Evolutionary conservation across 1,284 basidiomycete genomes (phyloP).

Genomic region (Cryptococcus sp.): DNA sequence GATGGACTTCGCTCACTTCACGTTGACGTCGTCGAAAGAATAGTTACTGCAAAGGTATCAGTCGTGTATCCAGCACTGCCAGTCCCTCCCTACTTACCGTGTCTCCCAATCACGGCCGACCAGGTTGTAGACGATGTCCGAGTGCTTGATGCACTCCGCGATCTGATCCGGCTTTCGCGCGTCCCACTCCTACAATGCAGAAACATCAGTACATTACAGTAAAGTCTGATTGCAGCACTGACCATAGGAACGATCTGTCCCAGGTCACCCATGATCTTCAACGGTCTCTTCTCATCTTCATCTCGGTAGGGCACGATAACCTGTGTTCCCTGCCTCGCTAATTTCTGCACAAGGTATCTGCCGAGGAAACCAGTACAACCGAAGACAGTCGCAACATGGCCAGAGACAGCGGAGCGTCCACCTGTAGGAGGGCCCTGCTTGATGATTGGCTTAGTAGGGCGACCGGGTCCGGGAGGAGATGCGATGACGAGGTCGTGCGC

Average conservation of each 20-base stretch:
- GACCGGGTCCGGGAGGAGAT: slow-evolving; percentile 25
- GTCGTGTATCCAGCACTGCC: not conserved
- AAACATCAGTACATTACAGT: too few species aligned
- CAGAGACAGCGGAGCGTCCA: slow-evolving; percentile 82
- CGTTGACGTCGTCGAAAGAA: slow-evolving; percentile 65
- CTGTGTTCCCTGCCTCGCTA: slow-evolving; percentile 92
- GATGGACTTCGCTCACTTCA: slow-evolving; percentile 31
- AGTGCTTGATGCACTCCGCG: slow-evolving; percentile 90
- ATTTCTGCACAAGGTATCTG: slow-evolving; percentile 88
- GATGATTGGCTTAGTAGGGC: slow-evolving; percentile 63
- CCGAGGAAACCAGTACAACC: slow-evolving; percentile 96
- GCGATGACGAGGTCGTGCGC: slow-evolving; percentile 48
- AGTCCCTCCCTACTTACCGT: slow-evolving; percentile 60
- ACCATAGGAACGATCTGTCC: slow-evolving; percentile 96
- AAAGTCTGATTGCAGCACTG: slow-evolving; percentile 32
- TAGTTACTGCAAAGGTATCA: slow-evolving; percentile 66
- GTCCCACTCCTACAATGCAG: slow-evolving; percentile 82
- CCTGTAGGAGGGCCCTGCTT: slow-evolving; percentile 68
- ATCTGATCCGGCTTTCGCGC: slow-evolving; percentile 84
- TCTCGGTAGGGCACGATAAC: slow-evolving; percentile 95
- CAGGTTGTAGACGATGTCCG: slow-evolving; percentile 95
- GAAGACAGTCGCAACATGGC: slow-evolving; percentile 94
- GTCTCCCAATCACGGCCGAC: slow-evolving; percentile 89
- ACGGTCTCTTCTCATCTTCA: slow-evolving; percentile 87
- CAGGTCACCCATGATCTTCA: slow-evolving; percentile 93